Percentiles rank a stretch among this genome's conserved stretches.
Conservation (phyloP, 257 asterid genomes). For the Penstemon davidsonii region DNA sequence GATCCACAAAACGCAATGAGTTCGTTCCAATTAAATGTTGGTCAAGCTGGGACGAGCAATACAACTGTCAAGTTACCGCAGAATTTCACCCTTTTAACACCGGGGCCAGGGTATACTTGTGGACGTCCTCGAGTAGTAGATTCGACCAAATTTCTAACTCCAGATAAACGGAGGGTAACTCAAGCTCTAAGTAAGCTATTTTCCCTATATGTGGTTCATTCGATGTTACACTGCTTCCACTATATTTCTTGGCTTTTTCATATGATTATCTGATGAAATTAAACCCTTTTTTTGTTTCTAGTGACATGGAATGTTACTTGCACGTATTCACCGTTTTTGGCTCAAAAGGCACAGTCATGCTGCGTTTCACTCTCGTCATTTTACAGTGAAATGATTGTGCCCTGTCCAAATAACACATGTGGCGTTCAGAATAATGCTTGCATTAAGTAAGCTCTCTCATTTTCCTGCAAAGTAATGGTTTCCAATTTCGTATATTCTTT, state of each 20-base stretch:
- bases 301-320: conserved; percentile 61
- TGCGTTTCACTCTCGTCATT: conserved; percentile 59
- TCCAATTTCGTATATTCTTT: neutral
- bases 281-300: conserved; percentile 12
- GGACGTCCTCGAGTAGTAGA: conserved; percentile 43
- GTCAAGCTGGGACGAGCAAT: conserved; percentile 49
- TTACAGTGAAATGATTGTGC: conserved; percentile 37
- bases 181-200: conserved; percentile 57
- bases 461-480: neutral
- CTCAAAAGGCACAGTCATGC: conserved; percentile 45
- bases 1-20: conserved; percentile 40
- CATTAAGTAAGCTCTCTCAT: conserved; percentile 32
- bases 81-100: conserved; percentile 49
- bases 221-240: too few relatives aligned
- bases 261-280: too few relatives aligned
- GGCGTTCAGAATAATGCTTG: conserved; percentile 41
- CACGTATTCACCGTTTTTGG: conserved; percentile 55
- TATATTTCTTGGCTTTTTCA: too few relatives aligned
- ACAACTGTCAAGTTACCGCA: conserved; percentile 46
- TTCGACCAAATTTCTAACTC: conserved; percentile 37
- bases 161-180: conserved; percentile 51
- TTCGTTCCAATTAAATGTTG: conserved; percentile 49
- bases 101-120: conserved; percentile 62
- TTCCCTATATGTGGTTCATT: too few relatives aligned
- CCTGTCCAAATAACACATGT: conserved; percentile 54